Conservation (phyloP, 495 filamentous ascomycete species). For the Cladorrhinum samala region DNA sequence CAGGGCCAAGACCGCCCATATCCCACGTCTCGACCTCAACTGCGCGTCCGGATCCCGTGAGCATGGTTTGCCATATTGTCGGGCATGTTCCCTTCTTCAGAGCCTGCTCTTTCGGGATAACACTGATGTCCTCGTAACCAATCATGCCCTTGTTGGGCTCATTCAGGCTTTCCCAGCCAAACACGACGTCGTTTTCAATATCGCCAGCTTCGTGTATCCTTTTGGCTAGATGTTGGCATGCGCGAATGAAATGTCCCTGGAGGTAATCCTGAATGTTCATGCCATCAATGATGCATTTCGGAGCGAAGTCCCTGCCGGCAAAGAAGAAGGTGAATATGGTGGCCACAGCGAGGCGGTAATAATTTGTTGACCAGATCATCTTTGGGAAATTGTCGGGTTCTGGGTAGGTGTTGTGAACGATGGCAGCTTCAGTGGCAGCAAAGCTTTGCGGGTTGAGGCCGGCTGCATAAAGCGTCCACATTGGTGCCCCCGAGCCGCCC, state of each 20-base stretch:
- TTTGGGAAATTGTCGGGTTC: constrained; percentile 84
- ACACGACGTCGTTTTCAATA: constrained; percentile 78
- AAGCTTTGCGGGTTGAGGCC: constrained; percentile 83
- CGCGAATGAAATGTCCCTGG: constrained; percentile 77
- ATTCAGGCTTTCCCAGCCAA: constrained; percentile 94
- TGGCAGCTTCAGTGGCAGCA: constrained; percentile 78
- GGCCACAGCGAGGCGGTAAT: constrained; percentile 77
- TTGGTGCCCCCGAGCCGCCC: constrained; percentile 89
- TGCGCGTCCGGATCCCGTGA: constrained; percentile 81
- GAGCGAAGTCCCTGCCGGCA: constrained; percentile 86
- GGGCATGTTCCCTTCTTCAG: constrained; percentile 90
- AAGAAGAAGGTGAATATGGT: constrained; percentile 95
- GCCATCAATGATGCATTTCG: constrained; percentile 91
- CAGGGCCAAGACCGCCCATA: constrained; percentile 86
- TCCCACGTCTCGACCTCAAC: constrained; percentile 89
- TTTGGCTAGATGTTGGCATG: constrained; percentile 71
- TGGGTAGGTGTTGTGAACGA: constrained; percentile 93
- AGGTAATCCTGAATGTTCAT: constrained; percentile 95
- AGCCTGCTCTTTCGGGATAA: constrained; percentile 81
- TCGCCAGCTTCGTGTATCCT: constrained; percentile 87
- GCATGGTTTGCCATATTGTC: constrained; percentile 89
- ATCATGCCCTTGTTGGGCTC: constrained; percentile 89
- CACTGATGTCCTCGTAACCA: constrained; percentile 75
- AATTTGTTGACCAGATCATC: constrained; percentile 99
- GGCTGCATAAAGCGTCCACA: constrained; percentile 96